phyloP scores from a whole-genome alignment of 2,329 filamentous ascomycete species.

The Fusarium pilosicola region DNA sequence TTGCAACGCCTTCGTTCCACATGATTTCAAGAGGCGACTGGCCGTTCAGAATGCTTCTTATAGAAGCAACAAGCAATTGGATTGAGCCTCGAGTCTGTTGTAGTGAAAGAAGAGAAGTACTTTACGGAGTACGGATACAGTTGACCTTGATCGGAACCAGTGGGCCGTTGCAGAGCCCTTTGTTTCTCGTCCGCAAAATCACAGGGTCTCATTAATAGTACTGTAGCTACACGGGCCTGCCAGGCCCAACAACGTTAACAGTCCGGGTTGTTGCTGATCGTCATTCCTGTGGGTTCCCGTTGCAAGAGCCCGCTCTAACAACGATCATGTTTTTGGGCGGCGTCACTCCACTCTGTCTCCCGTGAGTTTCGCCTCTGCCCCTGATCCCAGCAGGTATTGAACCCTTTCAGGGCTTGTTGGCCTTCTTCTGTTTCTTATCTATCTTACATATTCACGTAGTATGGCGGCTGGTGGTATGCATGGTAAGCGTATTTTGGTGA shows the following conservation, averaged over 20 bases:
- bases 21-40: slow-evolving; percentile 16
- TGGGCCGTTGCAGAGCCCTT: background rate
- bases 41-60: background rate
- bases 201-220: background rate
- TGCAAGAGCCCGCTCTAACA: slow-evolving; percentile 28
- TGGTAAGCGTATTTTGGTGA: slow-evolving; percentile 4
- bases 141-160: background rate
- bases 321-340: slow-evolving; percentile 13
- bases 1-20: slow-evolving; percentile 33
- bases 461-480: background rate
- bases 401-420: slow-evolving; percentile 17
- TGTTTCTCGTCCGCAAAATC: background rate
- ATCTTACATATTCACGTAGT: slow-evolving; percentile 7
- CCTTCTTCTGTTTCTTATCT: slow-evolving; percentile 24
- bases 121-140: background rate
- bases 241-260: slow-evolving; percentile 17
- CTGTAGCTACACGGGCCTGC: background rate
- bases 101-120: background rate
- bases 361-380: slow-evolving; percentile 32
- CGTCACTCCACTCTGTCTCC: slow-evolving; percentile 18
- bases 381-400: slow-evolving; percentile 23
- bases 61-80: background rate
- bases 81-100: background rate
- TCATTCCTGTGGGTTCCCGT: slow-evolving; percentile 34
- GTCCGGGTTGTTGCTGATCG: slow-evolving; percentile 19